Conservation (phyloP, 441 rosid species). For the Erodium moschatum region DNA sequence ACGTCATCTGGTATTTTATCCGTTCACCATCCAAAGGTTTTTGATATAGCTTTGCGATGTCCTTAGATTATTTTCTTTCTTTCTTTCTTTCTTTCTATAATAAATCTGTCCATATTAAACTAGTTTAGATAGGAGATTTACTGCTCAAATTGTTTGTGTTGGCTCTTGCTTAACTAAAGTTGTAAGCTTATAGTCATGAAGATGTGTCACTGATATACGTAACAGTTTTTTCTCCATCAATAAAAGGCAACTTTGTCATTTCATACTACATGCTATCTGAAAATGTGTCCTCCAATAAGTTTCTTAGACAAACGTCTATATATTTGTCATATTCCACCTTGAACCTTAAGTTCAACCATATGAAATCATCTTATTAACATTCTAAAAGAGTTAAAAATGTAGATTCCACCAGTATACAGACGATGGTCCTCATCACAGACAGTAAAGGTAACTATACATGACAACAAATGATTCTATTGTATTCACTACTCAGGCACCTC, state of each 20-base stretch:
- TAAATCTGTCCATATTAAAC: neutral
- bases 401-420: neutral
- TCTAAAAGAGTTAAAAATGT: neutral
- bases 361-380: neutral
- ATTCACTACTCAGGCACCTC: neutral
- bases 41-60: neutral
- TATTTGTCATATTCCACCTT: neutral
- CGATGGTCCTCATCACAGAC: neutral
- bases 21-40: neutral
- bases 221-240: neutral
- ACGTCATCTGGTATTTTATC: neutral
- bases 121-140: neutral
- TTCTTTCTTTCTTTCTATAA: neutral
- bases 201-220: neutral
- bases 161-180: conserved; percentile 3
- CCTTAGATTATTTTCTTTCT: neutral
- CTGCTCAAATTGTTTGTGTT: neutral
- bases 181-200: conserved; percentile 1
- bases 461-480: neutral
- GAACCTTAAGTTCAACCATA: neutral
- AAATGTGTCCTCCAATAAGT: neutral
- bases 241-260: neutral
- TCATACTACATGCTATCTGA: neutral
- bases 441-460: conserved; percentile 1
- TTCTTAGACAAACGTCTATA: neutral